Evolutionary conservation across 129 eudicot genomes (phyloP), one percentile per base, ranked within the genome.

Genomic region (Oenanthe sinensis): DNA sequence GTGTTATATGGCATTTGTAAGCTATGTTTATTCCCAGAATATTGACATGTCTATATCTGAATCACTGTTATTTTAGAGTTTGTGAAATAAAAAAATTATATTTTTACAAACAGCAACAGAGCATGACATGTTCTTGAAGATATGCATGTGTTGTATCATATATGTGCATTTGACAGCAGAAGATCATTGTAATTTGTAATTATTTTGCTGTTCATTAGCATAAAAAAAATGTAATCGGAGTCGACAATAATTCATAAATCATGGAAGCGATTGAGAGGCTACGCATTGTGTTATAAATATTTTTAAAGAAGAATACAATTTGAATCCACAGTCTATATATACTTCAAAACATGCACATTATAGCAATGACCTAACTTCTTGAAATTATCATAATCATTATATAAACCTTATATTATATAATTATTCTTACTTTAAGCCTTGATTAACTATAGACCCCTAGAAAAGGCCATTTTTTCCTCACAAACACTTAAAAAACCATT

Each of bases 11-110:
- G 65, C 30, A 58, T 3, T 7, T 58, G 3, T 58, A 58, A 58
- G 65, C 65, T 58, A 58, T 58, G 65, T 58, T 58, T 58, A 58
- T 58, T 58, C 65, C 26, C 30, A 58, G 65, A 58, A 58, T 22
- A 22, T 58, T 22, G 65, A 8, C 65, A 22, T 22, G 65, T 58
- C 55, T 49, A 49, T 12, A 14, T 48, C 52, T 14, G 1, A 48
- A 48, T 48, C 52, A 48, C 52, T 14, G 52, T 48, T 14, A 48
- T 14, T 48, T 48, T 48, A 0, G 19, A 48, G 52, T 48, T 48
- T 48, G 52, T 48, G 52, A 48, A 48, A 48, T 3, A 14, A 3
- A 48, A 48, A 12, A 0, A 1, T 46, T 46, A 46, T 46, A 46
- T 54, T 54, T 26, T 54, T 19, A 19, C 26, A 54, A 54, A 20